These are phyloP conservation scores for Acanthamoeba polyphaga DNA, from an alignment of 208 protist species.

Conservation along the genomic window DNA sequence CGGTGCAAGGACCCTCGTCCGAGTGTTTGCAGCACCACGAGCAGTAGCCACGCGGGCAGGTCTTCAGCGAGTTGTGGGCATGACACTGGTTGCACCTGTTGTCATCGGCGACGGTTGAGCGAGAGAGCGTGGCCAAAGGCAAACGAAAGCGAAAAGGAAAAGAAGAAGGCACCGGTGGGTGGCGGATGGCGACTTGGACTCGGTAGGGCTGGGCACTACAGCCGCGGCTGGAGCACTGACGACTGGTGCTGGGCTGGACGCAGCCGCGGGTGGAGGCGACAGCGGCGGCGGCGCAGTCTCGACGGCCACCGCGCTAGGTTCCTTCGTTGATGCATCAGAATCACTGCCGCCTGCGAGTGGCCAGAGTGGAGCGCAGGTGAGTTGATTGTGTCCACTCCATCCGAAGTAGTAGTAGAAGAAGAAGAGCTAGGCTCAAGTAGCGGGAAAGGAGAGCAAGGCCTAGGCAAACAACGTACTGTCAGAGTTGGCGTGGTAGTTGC, in stretches of 20 bases:
- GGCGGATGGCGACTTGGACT: not conserved
- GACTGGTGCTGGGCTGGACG: not conserved
- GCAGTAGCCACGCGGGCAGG: conserved; percentile 12
- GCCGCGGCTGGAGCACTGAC: not conserved
- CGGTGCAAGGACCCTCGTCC: not conserved
- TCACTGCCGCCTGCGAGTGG: not conserved
- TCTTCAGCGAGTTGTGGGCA: not conserved
- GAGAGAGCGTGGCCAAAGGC: not conserved
- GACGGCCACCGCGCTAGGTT: not conserved
- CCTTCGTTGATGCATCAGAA: not conserved
- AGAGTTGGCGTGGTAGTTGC: conserved; percentile 48
- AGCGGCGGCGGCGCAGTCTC: too few relatives aligned
- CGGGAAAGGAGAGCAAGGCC: not conserved
- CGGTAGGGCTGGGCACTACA: not conserved
- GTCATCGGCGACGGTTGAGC: too few relatives aligned
- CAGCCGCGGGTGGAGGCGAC: not conserved
- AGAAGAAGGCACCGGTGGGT: not conserved
- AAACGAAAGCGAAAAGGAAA: not conserved
- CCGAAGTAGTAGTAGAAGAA: too few relatives aligned
- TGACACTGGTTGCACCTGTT: not conserved
- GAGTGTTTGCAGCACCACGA: conserved; percentile 35
- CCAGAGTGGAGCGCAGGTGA: not conserved
- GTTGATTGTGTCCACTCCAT: too few relatives aligned
- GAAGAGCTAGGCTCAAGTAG: too few relatives aligned
- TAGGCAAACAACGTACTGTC: not conserved